Evolutionary conservation across 2,329 filamentous ascomycete species (phyloP), one percentile per base, ranked within the genome.

Genomic region (Aspergillus chevalieri): DNA sequence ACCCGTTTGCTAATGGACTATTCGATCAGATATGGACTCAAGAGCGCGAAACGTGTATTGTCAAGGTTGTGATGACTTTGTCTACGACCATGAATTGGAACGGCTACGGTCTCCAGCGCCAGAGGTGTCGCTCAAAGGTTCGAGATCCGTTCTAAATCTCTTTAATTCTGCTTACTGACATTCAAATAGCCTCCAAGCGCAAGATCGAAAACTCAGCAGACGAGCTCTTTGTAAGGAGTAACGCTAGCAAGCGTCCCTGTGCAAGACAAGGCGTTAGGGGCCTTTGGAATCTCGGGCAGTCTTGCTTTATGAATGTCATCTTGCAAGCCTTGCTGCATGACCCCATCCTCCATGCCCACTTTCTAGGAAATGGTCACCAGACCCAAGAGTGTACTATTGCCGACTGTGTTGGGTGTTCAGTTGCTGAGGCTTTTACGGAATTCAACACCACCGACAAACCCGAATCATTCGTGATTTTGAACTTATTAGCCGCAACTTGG

Each of bases 231-330:
- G 85, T 95, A 55, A 80, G 83, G 38, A 78, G 78, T 52, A 94
- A 96, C 64, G 91, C 90, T 10, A 85, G 81, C 24, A 81, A 84
- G 50, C 85, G 88, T 6, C 87, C 89, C 10, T 96, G 92, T 65
- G 84, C 88, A 49, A 90, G 89, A 15, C 90, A 86, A 57, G 92
- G 93, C 8, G 81, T 96, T 36, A 84, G 93, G 33, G 92, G 92
- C 28, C 86, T 98, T 52, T 96, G 95, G 71, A 98, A 97, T 64
- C 92, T 95, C 67, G 93, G 92, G n/a, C 90, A 94, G 51, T 97
- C 93, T 9, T 98, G 92, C 74, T 98, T 96, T 71, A 92, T 97
- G 79, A 95, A 93, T 60, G 92, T 96, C 26, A 90, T 97, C 44
- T 78, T 98, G 14, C 93, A 97, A 68, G 90, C 87, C 49, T 84